A percentile compares a stretch with the other conserved stretches of the same genome.
Conservation (phyloP, 768 basidiomycete species). For the Russula lepida region DNA sequence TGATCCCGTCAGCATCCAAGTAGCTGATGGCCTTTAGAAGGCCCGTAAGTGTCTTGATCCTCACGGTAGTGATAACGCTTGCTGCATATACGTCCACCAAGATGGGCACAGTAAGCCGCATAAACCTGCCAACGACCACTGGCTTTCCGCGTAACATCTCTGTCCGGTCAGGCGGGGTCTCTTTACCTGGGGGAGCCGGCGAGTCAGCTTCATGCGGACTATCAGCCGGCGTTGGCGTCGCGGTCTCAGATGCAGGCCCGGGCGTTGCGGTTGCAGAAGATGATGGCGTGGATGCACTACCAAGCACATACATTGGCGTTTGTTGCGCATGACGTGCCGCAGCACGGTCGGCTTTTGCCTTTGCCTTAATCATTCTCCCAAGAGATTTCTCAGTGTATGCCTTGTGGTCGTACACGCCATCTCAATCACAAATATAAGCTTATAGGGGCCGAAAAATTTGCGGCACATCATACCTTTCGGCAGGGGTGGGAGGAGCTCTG, state of each 20-base stretch:
- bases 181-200: conserved; percentile 24
- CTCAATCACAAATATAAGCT: conserved; percentile 31
- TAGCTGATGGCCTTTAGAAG: conserved; percentile 89
- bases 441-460: not conserved
- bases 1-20: conserved; percentile 67
- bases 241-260: conserved; percentile 29
- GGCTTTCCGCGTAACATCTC: conserved; percentile 69
- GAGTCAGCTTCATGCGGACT: conserved; percentile 18
- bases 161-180: conserved; percentile 47
- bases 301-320: conserved; percentile 8
- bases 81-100: conserved; percentile 99
- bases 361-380: conserved; percentile 66
- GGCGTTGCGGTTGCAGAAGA: conserved; percentile 19
- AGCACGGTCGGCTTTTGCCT: conserved; percentile 73
- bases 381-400: conserved; percentile 83
- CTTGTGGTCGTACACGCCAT: conserved; percentile 93
- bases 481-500: conserved; percentile 87
- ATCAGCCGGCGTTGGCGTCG: conserved; percentile 29
- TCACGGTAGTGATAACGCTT: conserved; percentile 79
- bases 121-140: conserved; percentile 73
- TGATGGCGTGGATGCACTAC: conserved; percentile 5
- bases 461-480: conserved; percentile 60
- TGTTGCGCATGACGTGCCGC: conserved; percentile 48
- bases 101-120: conserved; percentile 84
- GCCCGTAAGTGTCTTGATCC: conserved; percentile 82